phyloP scores from a whole-genome alignment of 2,329 filamentous ascomycete species.

The Hysterium pulicare region DNA sequence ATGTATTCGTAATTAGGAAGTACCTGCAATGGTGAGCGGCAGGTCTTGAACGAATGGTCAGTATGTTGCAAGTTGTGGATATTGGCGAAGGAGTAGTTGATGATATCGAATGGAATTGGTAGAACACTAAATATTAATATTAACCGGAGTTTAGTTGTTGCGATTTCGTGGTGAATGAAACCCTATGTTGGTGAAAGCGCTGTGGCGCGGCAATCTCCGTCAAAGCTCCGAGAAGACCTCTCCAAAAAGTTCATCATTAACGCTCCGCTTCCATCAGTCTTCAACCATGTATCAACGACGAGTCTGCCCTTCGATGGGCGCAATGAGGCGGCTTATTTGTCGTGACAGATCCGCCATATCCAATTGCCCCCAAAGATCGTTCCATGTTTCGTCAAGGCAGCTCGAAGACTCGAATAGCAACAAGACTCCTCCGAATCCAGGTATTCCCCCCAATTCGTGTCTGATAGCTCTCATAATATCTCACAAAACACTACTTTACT shows the following conservation, averaged over 20 bases:
- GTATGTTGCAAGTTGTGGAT: neutral
- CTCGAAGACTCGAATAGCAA: conserved; percentile 20
- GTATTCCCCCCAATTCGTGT: too few relatives aligned
- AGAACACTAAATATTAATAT: neutral
- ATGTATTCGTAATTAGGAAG: neutral
- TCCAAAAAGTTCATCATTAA: conserved; percentile 25
- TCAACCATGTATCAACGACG: conserved; percentile 34
- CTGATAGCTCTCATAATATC: too few relatives aligned
- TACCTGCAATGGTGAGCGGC: neutral
- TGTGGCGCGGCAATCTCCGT: too few relatives aligned
- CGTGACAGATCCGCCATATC: conserved; percentile 16
- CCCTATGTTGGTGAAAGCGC: too few relatives aligned
- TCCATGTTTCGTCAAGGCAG: conserved; percentile 23
- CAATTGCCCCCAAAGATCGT: conserved; percentile 19
- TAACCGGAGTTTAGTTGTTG: neutral
- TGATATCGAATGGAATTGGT: neutral
- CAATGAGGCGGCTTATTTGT: conserved; percentile 20
- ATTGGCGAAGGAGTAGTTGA: neutral
- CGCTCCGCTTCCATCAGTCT: conserved; percentile 10
- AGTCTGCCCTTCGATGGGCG: conserved; percentile 32
- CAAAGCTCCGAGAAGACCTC: too few relatives aligned
- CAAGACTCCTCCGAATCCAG: conserved; percentile 13
- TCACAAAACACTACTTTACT: neutral
- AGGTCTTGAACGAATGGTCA: neutral
- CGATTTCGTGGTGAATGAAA: neutral